Percentiles rank a stretch among this genome's conserved stretches.
Evolutionary conservation across 805 yeast species (phyloP).

Genomic region (Metschnikowia koreensis): DNA sequence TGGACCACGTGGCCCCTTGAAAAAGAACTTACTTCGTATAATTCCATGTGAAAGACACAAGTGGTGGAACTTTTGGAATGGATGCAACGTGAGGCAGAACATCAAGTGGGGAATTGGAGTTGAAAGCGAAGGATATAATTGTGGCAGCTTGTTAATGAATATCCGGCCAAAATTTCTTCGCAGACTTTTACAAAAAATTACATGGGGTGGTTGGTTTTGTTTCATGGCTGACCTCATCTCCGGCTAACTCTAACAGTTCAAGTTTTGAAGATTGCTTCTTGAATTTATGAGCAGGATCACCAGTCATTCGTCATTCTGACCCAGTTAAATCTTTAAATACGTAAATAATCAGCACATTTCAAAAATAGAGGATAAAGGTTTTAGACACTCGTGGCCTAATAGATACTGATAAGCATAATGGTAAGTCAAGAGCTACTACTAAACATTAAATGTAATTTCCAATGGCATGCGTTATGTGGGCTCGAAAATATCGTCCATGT

Average conservation of each 20-base stretch:
- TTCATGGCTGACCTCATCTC: slow-evolving; percentile 49
- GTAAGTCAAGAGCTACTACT: no score
- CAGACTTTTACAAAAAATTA: slow-evolving; percentile 44
- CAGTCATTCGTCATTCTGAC: no score
- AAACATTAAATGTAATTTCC: no score
- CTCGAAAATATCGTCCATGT: no score
- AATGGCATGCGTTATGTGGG: no score
- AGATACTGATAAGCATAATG: no score
- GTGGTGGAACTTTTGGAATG: slow-evolving; percentile 90
- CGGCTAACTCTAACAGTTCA: slow-evolving; percentile 29
- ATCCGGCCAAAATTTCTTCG: slow-evolving; percentile 54
- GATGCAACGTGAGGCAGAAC: slow-evolving; percentile 75
- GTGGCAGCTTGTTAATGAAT: slow-evolving; percentile 63
- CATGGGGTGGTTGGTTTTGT: slow-evolving; percentile 66
- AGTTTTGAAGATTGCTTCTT: not conserved
- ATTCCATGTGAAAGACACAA: slow-evolving; percentile 80
- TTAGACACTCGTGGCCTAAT: no score
- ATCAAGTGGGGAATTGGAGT: slow-evolving; percentile 84
- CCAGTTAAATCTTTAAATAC: no score
- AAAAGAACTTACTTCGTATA: slow-evolving; percentile 66
- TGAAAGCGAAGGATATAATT: slow-evolving; percentile 81
- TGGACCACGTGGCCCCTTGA: slow-evolving; percentile 90
- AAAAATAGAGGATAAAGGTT: no score
- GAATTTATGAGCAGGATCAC: not conserved
- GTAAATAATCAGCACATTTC: no score